phyloP scores from a whole-genome alignment of 371 early-diverging fungal genomes.

The Mortierella sp. region DNA sequence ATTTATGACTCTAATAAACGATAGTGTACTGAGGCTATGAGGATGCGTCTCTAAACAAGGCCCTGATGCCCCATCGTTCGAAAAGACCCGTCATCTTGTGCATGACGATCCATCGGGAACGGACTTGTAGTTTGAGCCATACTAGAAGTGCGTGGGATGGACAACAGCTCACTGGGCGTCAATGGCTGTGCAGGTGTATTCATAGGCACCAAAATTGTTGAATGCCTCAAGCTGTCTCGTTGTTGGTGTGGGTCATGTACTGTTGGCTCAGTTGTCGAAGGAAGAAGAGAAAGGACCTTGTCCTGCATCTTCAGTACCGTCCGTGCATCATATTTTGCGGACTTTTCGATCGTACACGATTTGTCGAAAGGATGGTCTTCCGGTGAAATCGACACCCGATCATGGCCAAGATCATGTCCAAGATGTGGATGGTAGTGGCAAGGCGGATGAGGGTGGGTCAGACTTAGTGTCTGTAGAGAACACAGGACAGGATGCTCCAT shows the following conservation, averaged over 20 bases:
- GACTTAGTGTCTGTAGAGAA: conserved; percentile 29
- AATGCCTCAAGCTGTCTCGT: no score
- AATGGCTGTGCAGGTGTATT: background rate
- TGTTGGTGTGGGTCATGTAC: background rate
- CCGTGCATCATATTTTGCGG: background rate
- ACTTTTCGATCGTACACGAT: background rate
- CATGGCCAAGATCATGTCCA: conserved; percentile 47
- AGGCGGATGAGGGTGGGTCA: conserved; percentile 36
- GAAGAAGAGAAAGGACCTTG: no score
- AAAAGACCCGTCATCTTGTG: background rate
- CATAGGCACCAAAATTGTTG: background rate
- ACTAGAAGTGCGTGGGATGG: background rate
- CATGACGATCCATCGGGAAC: conserved; percentile 20
- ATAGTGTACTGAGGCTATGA: no score
- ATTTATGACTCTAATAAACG: no score
- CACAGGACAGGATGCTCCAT: conserved; percentile 38
- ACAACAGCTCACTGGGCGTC: conserved; percentile 9
- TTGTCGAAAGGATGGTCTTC: no score
- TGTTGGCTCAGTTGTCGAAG: conserved; percentile 5
- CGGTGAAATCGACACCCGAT: conserved; percentile 22
- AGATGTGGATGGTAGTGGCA: conserved; percentile 37
- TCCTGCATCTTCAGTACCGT: background rate
- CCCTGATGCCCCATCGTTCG: background rate
- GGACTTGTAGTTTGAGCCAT: background rate
- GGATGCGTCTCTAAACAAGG: background rate